phyloP scores from a whole-genome alignment of 2,329 filamentous ascomycete species.

The Teratosphaeria zuluensis region DNA sequence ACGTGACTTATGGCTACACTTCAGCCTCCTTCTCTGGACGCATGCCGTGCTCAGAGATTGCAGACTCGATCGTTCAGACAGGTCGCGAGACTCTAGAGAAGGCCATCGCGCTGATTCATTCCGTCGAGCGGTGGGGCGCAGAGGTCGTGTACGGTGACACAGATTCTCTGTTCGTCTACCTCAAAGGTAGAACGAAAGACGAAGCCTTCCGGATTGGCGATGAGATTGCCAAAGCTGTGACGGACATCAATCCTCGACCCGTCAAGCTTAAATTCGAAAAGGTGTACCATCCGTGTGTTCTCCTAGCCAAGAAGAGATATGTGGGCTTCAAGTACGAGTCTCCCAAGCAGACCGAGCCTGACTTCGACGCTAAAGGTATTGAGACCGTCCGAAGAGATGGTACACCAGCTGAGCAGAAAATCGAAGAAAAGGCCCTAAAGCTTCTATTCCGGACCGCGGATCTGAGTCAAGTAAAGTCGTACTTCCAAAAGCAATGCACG shows the following conservation, averaged over 20 bases:
- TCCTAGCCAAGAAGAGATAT: conserved; percentile 94
- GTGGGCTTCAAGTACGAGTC: conserved; percentile 95
- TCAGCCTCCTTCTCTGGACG: conserved; percentile 93
- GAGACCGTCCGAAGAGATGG: conserved; percentile 94
- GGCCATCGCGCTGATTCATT: conserved; percentile 86
- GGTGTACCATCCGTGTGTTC: conserved; percentile 88
- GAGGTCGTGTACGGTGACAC: conserved; percentile 98
- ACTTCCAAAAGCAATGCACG: conserved; percentile 80
- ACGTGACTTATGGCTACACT: conserved; percentile 96
- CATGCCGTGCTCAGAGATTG: conserved; percentile 97
- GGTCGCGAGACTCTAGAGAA: conserved; percentile 90
- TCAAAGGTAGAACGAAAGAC: conserved; percentile 76
- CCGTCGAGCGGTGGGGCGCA: conserved; percentile 75
- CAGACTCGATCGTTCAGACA: conserved; percentile 95
- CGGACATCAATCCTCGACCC: conserved; percentile 79
- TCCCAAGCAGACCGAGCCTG: conserved; percentile 62
- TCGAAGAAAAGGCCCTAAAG: conserved; percentile 84
- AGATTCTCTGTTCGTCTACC: conserved; percentile 83
- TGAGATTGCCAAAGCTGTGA: conserved; percentile 82
- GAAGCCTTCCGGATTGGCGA: conserved; percentile 88
- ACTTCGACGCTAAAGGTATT: conserved; percentile 97
- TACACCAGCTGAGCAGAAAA: conserved; percentile 90
- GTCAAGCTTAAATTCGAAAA: conserved; percentile 98
- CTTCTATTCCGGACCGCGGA: conserved; percentile 85
- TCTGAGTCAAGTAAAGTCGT: conserved; percentile 75